phyloP scores from a whole-genome alignment of 2,329 filamentous ascomycete species.

The Pestalotiopsis sp. region DNA sequence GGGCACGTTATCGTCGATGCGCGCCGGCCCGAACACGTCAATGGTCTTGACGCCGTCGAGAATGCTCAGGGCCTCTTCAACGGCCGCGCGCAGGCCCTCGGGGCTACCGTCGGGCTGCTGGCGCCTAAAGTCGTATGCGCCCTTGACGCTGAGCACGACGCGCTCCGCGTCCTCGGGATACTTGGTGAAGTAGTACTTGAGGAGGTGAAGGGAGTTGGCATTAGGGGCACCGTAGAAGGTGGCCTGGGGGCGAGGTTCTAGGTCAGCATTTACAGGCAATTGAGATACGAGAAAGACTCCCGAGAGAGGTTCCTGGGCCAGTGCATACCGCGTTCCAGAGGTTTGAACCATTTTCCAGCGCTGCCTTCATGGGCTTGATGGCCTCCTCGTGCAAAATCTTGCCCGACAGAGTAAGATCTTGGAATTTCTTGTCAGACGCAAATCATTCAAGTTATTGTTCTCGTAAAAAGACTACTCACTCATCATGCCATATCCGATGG shows the following conservation, averaged over 20 bases:
- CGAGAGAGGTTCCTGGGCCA: constrained; percentile 38
- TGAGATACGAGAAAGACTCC: background rate
- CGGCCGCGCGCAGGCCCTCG: constrained; percentile 49
- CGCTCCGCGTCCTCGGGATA: constrained; percentile 59
- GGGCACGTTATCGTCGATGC: constrained; percentile 44
- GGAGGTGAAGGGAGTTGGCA: constrained; percentile 54
- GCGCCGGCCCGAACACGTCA: constrained; percentile 56
- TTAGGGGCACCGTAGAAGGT: constrained; percentile 50
- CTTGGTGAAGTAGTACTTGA: constrained; percentile 56
- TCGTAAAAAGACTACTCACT: background rate
- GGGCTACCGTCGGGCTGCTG: constrained; percentile 45
- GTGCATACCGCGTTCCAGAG: constrained; percentile 28
- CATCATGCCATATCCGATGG: too few species aligned
- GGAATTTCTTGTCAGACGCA: too few species aligned
- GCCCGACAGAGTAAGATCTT: background rate
- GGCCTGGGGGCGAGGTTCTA: background rate
- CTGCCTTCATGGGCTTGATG: constrained; percentile 16
- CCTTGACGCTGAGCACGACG: constrained; percentile 60
- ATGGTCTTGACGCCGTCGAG: constrained; percentile 49
- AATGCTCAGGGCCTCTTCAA: constrained; percentile 49
- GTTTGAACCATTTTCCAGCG: constrained; percentile 17
- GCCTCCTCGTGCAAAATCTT: constrained; percentile 12
- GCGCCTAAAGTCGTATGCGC: constrained; percentile 36
- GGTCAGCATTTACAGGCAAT: background rate
- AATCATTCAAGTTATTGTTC: too few species aligned